Evolutionary conservation across 2,329 filamentous ascomycete species (phyloP), one percentile per base, ranked within the genome.

Genomic region (Trichoderma sp.): DNA sequence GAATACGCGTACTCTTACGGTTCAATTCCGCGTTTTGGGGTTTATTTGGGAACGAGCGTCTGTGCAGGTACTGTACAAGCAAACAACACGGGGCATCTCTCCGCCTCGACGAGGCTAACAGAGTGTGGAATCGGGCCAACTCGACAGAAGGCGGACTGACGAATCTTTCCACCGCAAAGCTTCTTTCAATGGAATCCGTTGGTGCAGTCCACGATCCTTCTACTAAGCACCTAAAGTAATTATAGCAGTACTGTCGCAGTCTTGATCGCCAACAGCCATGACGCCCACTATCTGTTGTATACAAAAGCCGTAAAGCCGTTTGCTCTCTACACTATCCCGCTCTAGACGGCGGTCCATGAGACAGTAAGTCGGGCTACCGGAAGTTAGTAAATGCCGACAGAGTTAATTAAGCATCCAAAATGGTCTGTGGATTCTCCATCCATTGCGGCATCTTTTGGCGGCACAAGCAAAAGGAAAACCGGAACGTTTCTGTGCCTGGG

Each of bases 371-470:
- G 64, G 67, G 45, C 57, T 37, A 22, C 53, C 69, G 67, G 69
- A 69, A 48, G 54, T 67, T 66, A 29, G 54, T 22, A 64, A 67
- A 59, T 67, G 69, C 68, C 69, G 69, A 56, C 29, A 32, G 19
- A 39, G 32, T 50, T 37, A 34, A 60, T 29, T 12, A 13, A 56
- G 37, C n/a, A 15, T 27, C 58, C 29, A 25, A 25, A 52, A 19
- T 9, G 29, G 39, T 2, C 48, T 22, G 53, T 59, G 52, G 53
- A 58, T 59, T 45, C 13, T 42, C 27, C 34, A 32, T 42, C 27
- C 34, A 32, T 37, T 42, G 60, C 48, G 60, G 50, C 60, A 64
- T 64, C 48, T 42, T 42, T 45, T 42, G 15, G 56, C 25, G 15
- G 37, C 35, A 25, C 15, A 39, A 39, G 34, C 3, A 37, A 29